Evolutionary conservation across 192 early-diverging fungal species (phyloP), one percentile per base, ranked within the genome.

Genomic region (Podila epicladia): DNA sequence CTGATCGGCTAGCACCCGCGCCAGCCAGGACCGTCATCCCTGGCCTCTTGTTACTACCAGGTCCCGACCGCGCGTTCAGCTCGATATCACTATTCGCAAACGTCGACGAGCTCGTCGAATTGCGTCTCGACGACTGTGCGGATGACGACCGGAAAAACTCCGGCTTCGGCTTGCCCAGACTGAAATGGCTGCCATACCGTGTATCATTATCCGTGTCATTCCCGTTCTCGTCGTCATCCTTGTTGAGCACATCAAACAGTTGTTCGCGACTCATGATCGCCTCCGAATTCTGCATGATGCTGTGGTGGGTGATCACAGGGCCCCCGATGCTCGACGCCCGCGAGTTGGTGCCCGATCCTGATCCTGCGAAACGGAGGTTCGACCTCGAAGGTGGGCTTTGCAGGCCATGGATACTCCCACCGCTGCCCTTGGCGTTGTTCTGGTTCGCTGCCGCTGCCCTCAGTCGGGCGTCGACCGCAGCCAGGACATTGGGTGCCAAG

Each of bases 381-480:
- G 26, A 19, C 15, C 15, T 9, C 28, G 17, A 32, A 37, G 59
- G 8, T 35, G 59, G 35, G 9, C 35, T 37, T 19, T 17, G 41
- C 9, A 37, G 35, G 9, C 35, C 35, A 37, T 17, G 41, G 41
- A 45, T 12, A 4, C 13, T 45, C 13, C 41, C 15, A 45, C 41
- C 15, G 15, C 38, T 41, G 38, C 41, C 41, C 13, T 45, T 45
- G 41, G 15, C 15, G 41, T 45, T 45, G 41, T 45, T 15, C 53
- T 55, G 20, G 53, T 24, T n/a, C 59, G 26, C 31, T 32, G 38
- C 38, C 15, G 41, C 8, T 8, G 58, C 74, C 41, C 26, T 48
- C 41, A 76, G 50, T n/a, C 74, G 32, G 9, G 74, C 74, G 58
- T 76, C 74, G 13, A 76, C 74, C 9, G 74, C 74, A 17, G 74